Conservation (phyloP, 176 grass and related monocot genomes). For the Tillandsia fasciculata region DNA sequence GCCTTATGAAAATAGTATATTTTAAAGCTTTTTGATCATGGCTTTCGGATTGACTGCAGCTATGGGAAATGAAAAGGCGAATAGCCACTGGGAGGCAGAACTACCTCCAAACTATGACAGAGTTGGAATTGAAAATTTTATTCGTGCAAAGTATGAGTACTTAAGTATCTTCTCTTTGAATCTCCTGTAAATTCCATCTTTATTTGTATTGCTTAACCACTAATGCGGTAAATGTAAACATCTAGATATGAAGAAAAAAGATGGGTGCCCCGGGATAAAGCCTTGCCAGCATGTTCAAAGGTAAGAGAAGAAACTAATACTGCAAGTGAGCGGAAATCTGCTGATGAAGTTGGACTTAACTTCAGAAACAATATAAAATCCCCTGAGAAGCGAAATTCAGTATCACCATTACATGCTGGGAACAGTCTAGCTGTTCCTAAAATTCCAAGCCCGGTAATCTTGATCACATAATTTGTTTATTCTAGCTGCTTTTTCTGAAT, state of each 20-base stretch:
- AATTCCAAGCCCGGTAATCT: neutral
- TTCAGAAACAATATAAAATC: neutral
- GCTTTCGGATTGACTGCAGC: neutral
- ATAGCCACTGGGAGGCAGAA: conserved; percentile 9
- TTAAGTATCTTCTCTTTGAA: neutral
- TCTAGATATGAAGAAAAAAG: conserved; percentile 11
- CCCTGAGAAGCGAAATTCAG: neutral
- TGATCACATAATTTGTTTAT: neutral
- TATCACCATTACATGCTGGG: neutral
- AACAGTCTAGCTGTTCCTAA: neutral
- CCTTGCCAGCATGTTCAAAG: neutral
- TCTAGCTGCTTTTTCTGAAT: neutral
- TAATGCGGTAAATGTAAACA: neutral
- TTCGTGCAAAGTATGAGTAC: conserved; percentile 6
- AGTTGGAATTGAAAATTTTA: conserved; percentile 13
- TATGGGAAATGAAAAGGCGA: conserved; percentile 12
- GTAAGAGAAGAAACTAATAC: neutral
- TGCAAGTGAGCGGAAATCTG: neutral
- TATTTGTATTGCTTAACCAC: neutral
- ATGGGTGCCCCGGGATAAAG: neutral
- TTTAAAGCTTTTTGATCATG: neutral
- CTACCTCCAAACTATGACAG: conserved; percentile 12
- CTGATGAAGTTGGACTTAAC: neutral
- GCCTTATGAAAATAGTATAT: neutral
- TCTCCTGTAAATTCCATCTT: neutral